phyloP scores from a whole-genome alignment of 257 asterid genomes.

The Gardenia jasminoides region DNA sequence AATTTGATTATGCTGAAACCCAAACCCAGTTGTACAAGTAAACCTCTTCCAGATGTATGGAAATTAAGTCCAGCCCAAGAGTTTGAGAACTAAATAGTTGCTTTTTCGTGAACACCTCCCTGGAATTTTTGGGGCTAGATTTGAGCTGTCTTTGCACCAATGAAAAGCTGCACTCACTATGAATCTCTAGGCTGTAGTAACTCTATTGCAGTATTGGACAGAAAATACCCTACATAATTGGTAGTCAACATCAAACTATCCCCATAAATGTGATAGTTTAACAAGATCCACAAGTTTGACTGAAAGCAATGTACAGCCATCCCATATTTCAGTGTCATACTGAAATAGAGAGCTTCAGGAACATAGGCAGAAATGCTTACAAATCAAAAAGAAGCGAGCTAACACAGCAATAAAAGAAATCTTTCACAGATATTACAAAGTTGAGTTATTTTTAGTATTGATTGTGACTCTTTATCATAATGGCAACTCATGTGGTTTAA shows the following conservation, averaged over 20 bases:
- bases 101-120: background rate
- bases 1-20: background rate
- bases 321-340: background rate
- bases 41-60: background rate
- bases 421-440: background rate
- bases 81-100: background rate
- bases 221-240: background rate
- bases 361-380: background rate
- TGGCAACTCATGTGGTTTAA: background rate
- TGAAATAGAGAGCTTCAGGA: background rate
- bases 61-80: background rate
- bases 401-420: background rate
- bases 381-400: background rate
- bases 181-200: background rate
- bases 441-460: background rate
- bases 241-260: background rate
- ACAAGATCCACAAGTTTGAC: background rate
- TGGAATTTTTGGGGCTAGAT: background rate
- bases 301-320: background rate
- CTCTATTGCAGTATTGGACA: background rate
- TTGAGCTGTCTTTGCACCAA: background rate
- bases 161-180: background rate
- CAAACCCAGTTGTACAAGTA: background rate
- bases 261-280: background rate
- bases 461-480: background rate